phyloP scores from a whole-genome alignment of 2,329 filamentous ascomycete genomes.

The Colletotrichum ledebouriae region DNA sequence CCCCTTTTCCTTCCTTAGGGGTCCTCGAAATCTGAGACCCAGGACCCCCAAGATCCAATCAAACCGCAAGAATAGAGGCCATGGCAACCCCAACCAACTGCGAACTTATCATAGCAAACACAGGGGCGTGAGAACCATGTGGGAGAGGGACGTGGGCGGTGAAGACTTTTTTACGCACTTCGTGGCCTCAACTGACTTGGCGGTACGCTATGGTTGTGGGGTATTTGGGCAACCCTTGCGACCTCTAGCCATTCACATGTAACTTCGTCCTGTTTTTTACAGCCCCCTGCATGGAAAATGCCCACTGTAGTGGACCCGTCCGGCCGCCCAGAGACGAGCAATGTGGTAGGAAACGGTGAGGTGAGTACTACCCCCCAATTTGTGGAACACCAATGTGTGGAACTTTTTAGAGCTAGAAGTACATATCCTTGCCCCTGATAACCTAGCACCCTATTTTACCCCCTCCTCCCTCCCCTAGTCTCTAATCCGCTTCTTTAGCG shows the following conservation, averaged over 20 bases:
- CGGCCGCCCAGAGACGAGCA: conserved; percentile 29
- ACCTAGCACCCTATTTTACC: no score
- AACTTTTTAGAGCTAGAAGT: no score
- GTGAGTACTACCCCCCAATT: background rate
- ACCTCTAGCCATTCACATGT: conserved; percentile 20
- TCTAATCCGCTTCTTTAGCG: no score
- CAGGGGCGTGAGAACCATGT: background rate
- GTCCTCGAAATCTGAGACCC: conserved; percentile 10
- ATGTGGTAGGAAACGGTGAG: conserved; percentile 16
- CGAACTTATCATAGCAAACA: conserved; percentile 1
- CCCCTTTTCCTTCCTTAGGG: conserved; percentile 7
- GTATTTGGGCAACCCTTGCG: background rate
- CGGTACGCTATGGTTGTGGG: conserved; percentile 18
- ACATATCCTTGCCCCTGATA: no score
- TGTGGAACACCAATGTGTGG: no score
- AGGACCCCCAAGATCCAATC: conserved; percentile 9
- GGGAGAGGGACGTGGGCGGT: conserved; percentile 30
- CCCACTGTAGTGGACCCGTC: conserved; percentile 7
- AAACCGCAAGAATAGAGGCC: background rate
- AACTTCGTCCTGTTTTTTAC: conserved; percentile 22
- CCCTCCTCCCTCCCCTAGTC: no score
- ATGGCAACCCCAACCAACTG: background rate
- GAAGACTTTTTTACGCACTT: conserved; percentile 39
- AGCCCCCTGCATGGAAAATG: conserved; percentile 23
- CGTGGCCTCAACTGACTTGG: conserved; percentile 40